Evolutionary conservation across 768 basidiomycete genomes (phyloP), one percentile per base, ranked within the genome.

Genomic region (Pleurotus sapidus): DNA sequence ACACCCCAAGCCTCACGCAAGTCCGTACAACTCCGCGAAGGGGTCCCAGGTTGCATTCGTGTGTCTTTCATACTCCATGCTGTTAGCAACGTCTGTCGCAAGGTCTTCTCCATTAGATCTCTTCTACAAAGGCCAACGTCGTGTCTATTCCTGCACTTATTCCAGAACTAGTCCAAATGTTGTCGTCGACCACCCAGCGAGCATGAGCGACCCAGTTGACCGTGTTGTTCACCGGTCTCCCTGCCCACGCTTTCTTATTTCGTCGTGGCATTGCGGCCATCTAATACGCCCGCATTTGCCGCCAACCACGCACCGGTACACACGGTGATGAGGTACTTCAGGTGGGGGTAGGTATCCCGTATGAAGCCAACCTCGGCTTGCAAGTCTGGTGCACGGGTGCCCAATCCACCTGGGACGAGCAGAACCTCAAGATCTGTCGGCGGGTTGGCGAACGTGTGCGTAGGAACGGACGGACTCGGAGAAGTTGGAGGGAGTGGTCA

Each of bases 121-220:
- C 59, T 23, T 59, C 68, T 39, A 76, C 70, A 62, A 72, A 74
- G 8, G 71, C 74, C 53, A 77, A 70, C 11, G 64, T 69, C 14
- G 67, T 64, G 61, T 78, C 76, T 18, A 73, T 67, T n/a, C 78
- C 78, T 27, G 79, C 77, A 54, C 70, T 74, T 25, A 81, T 72
- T 0, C 80, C 80, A 0, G 78, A 78, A 5, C 76, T 74, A 3
- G 77, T 76, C 77, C 78, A 81, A 18, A 79, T 66, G 57, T 80
- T 80, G 7, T 74, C 78, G 61, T 78, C 75, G 1, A 72, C 72
- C 0, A 80, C 77, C 79, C 78, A 82, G 12, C 79, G 68, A 5
- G 79, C 80, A 37, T 70, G 70, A 0, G 73, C 55, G 24, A 79
- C 68, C 78, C 80, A 81, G 3, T 71, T 59, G 4, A 79, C 76